Conservation (phyloP, 2,329 filamentous ascomycete genomes). For the Penicillium olsonii region DNA sequence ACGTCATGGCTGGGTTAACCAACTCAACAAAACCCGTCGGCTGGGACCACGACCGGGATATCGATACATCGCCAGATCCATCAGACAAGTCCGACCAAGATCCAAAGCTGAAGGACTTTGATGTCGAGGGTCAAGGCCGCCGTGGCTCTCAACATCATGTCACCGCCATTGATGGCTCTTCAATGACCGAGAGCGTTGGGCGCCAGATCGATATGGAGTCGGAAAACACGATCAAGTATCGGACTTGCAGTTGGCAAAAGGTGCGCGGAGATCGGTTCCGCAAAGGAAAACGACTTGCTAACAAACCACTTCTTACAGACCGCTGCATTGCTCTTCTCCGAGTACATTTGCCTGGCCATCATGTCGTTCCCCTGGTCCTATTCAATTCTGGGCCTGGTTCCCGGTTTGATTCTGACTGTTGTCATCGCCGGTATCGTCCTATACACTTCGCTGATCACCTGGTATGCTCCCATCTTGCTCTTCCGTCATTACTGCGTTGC, state of each 20-base stretch:
- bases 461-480: slow-evolving; percentile 44
- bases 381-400: slow-evolving; percentile 80
- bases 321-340: slow-evolving; percentile 84
- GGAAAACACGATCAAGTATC: slow-evolving; percentile 80
- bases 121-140: slow-evolving; percentile 31
- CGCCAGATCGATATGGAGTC: slow-evolving; percentile 77
- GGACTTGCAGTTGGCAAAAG: slow-evolving; percentile 93
- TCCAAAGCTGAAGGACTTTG: slow-evolving; percentile 31
- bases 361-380: slow-evolving; percentile 98
- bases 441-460: slow-evolving; percentile 74
- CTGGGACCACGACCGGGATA: slow-evolving; percentile 7
- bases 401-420: slow-evolving; percentile 79
- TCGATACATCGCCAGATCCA: slow-evolving; percentile 9
- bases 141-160: slow-evolving; percentile 20
- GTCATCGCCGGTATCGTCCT: slow-evolving; percentile 76
- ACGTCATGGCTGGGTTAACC: slow-evolving; percentile 38
- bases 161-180: slow-evolving; percentile 33
- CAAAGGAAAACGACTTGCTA: not conserved
- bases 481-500: not conserved
- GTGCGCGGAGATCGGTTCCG: slow-evolving; percentile 42
- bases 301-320: slow-evolving; percentile 56
- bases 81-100: slow-evolving; percentile 27
- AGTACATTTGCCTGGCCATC: slow-evolving; percentile 90
- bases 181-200: slow-evolving; percentile 51
- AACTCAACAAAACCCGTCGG: slow-evolving; percentile 19